phyloP scores from a whole-genome alignment of 305 asterid genomes.

The Solanum hybrid region DNA sequence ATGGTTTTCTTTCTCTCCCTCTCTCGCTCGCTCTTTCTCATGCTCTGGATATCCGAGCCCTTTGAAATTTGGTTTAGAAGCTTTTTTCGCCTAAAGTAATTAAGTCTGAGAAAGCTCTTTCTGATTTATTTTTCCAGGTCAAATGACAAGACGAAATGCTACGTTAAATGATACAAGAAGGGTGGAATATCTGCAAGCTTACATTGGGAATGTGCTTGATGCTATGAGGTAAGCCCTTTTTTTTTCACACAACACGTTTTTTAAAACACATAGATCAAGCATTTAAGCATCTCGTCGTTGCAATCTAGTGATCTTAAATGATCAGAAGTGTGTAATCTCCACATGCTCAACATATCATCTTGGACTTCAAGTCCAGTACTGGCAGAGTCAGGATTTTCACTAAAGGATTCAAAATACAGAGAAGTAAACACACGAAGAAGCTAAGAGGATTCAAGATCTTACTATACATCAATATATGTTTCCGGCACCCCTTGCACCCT shows the following conservation, averaged over 20 bases:
- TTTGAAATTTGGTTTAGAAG: neutral
- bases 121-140: conserved; percentile 22
- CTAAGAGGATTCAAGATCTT: neutral
- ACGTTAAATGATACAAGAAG: conserved; percentile 33
- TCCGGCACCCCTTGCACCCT: neutral
- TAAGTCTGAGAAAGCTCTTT: neutral
- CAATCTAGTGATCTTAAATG: neutral
- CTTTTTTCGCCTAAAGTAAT: neutral
- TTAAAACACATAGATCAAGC: neutral
- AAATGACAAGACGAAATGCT: conserved; percentile 22
- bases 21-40: neutral
- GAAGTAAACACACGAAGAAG: neutral
- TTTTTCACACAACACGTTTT: neutral
- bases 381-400: neutral
- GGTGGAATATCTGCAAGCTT: conserved; percentile 36
- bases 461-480: neutral
- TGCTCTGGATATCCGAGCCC: neutral
- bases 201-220: conserved; percentile 35
- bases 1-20: conserved; percentile 1
- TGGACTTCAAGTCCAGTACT: neutral
- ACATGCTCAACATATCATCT: neutral
- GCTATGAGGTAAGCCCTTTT: conserved; percentile 30
- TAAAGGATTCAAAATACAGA: neutral
- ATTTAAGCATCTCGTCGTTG: neutral
- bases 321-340: neutral